Evolutionary conservation across 306 rosid species (phyloP).

Genomic region (Glycine soja): DNA sequence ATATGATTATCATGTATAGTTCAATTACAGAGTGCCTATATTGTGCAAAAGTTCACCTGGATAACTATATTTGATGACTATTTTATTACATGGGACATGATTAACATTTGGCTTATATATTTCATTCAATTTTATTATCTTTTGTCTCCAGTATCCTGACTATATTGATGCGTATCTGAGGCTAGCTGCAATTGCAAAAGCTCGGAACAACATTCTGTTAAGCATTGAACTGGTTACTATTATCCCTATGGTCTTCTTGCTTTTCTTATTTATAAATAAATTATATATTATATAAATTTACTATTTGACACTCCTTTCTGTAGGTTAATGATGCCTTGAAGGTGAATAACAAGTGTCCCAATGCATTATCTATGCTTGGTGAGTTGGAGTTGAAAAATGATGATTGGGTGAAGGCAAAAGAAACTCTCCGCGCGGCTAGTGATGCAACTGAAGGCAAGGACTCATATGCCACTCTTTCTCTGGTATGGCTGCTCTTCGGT

Average conservation of each 20-base stretch:
- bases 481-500: conserved; percentile 59
- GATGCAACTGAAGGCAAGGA: conserved; percentile 97
- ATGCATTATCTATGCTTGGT: conserved; percentile 96
- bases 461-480: conserved; percentile 89
- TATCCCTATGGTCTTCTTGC: conserved; percentile 39
- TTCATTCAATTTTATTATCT: conserved; percentile 10
- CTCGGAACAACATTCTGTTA: conserved; percentile 82
- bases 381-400: conserved; percentile 97
- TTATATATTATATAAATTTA: conserved; percentile 19
- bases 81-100: conserved; percentile 19
- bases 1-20: neutral
- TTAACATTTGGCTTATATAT: conserved; percentile 31
- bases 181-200: conserved; percentile 93
- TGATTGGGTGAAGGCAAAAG: conserved; percentile 99
- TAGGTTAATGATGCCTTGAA: conserved; percentile 96
- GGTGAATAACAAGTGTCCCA: conserved; percentile 89
- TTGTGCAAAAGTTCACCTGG: conserved; percentile 19
- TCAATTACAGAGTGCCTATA: conserved; percentile 36
- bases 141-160: conserved; percentile 79
- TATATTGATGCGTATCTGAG: conserved; percentile 92
- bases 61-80: conserved; percentile 17
- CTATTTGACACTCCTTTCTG: conserved; percentile 39
- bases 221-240: conserved; percentile 93
- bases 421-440: conserved; percentile 93
- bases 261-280: conserved; percentile 28